Conservation (phyloP, 768 basidiomycete genomes). For the Baorangia bicolor region DNA sequence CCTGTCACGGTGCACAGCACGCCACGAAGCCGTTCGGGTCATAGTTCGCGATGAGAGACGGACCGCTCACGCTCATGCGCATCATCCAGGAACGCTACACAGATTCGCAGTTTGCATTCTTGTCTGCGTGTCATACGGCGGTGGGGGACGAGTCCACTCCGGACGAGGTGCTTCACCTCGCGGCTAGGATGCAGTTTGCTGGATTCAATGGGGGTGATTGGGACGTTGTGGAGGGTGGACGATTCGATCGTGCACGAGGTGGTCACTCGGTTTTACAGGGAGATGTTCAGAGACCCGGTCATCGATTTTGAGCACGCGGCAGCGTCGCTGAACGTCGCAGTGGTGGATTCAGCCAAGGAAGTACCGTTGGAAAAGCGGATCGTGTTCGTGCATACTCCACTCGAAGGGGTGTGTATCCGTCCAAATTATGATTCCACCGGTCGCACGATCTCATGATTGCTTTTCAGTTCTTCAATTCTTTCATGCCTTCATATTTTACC, state of each 20-base stretch:
- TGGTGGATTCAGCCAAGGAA: not conserved
- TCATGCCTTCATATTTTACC: too few species aligned
- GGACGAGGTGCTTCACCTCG: not conserved
- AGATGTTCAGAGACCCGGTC: not conserved
- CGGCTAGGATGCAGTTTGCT: not conserved
- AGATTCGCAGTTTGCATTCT: not conserved
- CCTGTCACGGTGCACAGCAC: not conserved
- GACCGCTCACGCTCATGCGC: not conserved
- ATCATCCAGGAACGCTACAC: not conserved
- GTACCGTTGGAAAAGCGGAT: not conserved
- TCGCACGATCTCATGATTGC: too few species aligned
- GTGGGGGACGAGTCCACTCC: not conserved
- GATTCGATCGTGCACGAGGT: not conserved
- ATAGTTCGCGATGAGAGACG: not conserved
- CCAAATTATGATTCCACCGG: too few species aligned
- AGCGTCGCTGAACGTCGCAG: not conserved
- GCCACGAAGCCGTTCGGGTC: not conserved
- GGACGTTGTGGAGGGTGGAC: not conserved
- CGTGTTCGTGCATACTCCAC: not conserved
- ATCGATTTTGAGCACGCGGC: not conserved
- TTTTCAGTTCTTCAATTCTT: too few species aligned
- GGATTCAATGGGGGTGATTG: slow-evolving; percentile 1
- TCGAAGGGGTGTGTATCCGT: too few species aligned
- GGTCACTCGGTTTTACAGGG: not conserved
- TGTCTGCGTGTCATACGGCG: not conserved